Conservation (phyloP, 371 early-diverging fungal genomes). For the Encephalitozoon romaleae region DNA sequence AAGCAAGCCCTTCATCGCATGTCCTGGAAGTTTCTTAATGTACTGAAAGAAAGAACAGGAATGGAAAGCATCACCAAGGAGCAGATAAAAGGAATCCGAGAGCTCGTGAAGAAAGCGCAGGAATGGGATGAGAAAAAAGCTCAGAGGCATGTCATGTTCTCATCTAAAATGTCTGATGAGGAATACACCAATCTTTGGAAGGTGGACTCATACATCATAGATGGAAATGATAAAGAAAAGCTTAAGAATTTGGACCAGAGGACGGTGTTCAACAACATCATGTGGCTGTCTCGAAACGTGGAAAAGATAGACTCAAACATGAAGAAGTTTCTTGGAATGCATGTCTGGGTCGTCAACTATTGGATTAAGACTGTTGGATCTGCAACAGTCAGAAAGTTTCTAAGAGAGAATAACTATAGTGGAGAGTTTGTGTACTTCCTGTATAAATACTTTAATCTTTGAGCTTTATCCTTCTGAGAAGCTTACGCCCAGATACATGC, state of each 20-base stretch:
- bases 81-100: not conserved
- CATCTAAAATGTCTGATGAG: not conserved
- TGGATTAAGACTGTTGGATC: conserved; percentile 5
- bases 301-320: not conserved
- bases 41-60: conserved; percentile 7
- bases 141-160: too few species aligned
- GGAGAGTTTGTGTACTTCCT: conserved; percentile 12
- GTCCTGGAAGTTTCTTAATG: not conserved
- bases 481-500: not conserved
- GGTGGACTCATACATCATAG: not conserved
- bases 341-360: not conserved
- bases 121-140: not conserved
- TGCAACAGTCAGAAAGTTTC: not conserved
- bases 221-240: not conserved
- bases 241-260: not conserved
- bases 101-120: not conserved
- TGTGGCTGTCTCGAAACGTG: not conserved
- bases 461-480: not conserved
- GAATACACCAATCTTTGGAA: not conserved
- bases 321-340: not conserved
- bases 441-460: conserved; percentile 6
- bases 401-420: not conserved
- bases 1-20: not conserved
- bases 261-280: not conserved
- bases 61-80: not conserved